Base-by-base conservation (phyloP, 768 basidiomycete species). In the Tricholoma sp. region DNA sequence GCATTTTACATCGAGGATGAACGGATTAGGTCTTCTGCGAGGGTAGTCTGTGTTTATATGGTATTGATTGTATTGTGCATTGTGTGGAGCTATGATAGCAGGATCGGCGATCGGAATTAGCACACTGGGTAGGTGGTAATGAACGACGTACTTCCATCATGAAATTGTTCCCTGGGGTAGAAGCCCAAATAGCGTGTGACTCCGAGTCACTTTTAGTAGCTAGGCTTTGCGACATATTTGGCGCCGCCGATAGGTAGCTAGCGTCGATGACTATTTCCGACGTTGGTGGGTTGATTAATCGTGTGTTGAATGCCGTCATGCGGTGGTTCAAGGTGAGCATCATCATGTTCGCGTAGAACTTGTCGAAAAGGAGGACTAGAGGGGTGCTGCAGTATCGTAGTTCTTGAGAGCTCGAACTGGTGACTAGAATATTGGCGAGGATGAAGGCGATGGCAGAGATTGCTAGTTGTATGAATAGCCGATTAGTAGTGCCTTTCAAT, bases 301-400 rank as follows among this genome's bases (percentile, higher is more conserved):
- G 20, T 52, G 29, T 4, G 8, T 49, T 49, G 31, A 49, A 49
- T 10, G 29, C 36, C 10, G 24, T 37, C 54, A 65, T 63, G 20
- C 68, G 66, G 42, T 68, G 68, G 52, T 71, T 70, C 10, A 70
- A 57, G 31, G 67, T 61, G 48, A 68, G 61, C 13, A 71, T 60
- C 62, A 68, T 68, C 11, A 67, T 70, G 58, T 69, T 71, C 12
- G 65, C 66, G 39, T 71, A 70, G 5, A 71, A 41, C 55, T 71
- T 71, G 9, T 67, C 67, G 17, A 71, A 70, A 58, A 59, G 69
- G 63, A 41, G 66, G 54, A 49, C 47, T 29, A 49, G 32, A 15
- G 47, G 47, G 3, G 47, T 49, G 31, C 29, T 31, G 28, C 29
- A 32, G 32, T 49, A 49, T 32, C 47, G 47, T n/a, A 49, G 32